Conservation (phyloP, 1,284 basidiomycete genomes). For the Fomitopsis pinicola region DNA sequence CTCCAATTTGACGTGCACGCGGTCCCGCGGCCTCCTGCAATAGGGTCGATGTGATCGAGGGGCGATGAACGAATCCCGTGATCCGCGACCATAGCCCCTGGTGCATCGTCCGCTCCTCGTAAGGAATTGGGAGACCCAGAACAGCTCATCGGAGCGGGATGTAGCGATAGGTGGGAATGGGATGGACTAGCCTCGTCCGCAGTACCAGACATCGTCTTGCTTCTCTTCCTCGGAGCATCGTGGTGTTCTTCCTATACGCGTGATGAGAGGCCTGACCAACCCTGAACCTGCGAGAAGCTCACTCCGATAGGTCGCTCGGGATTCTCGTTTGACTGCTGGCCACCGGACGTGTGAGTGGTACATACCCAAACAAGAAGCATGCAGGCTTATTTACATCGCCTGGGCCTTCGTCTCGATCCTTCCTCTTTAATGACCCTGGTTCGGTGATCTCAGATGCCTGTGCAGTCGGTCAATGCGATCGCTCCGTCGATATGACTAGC, state of each 20-base stretch:
- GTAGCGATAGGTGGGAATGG: neutral
- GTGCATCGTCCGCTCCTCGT: neutral
- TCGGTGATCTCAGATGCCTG: constrained; percentile 16
- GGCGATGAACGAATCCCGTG: neutral
- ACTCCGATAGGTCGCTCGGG: neutral
- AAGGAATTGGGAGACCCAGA: neutral
- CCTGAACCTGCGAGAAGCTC: neutral
- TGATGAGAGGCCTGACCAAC: neutral
- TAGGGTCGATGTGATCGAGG: neutral
- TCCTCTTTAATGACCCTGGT: constrained; percentile 18
- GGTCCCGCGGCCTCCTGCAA: neutral
- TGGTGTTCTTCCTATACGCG: neutral
- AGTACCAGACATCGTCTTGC: constrained; percentile 15
- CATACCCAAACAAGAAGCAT: neutral
- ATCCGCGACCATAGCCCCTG: neutral
- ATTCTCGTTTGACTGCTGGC: neutral
- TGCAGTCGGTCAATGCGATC: neutral
- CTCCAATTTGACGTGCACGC: neutral
- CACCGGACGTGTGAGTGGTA: constrained; percentile 6
- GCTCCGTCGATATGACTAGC: neutral
- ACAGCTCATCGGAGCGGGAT: neutral
- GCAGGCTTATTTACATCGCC: constrained; percentile 14
- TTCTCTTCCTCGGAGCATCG: constrained; percentile 17
- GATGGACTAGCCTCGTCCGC: neutral
- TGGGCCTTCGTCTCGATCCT: constrained; percentile 13